These are phyloP conservation scores for Fusarium metavorans DNA, from an alignment of 2,329 filamentous ascomycete genomes.

Conservation along the genomic window DNA sequence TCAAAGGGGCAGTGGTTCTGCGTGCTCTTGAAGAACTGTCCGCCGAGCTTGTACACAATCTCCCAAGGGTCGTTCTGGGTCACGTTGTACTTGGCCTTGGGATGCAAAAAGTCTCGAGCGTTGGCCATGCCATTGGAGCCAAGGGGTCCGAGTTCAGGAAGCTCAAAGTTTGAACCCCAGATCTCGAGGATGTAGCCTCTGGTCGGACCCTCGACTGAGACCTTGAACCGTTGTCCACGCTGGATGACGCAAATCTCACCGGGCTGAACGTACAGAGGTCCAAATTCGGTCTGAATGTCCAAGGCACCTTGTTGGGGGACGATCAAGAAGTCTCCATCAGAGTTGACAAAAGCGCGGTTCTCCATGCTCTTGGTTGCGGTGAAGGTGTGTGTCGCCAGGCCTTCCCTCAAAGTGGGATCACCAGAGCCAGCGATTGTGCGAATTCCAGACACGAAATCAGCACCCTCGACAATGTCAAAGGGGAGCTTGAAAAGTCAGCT, in stretches of 20 bases:
- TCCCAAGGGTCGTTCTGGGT: constrained; percentile 64
- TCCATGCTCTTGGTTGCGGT: constrained; percentile 61
- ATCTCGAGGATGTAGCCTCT: constrained; percentile 77
- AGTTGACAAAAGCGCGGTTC: constrained; percentile 62
- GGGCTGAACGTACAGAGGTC: constrained; percentile 71
- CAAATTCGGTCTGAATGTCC: constrained; percentile 77
- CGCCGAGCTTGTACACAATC: constrained; percentile 72
- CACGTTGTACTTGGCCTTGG: constrained; percentile 69
- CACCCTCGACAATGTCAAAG: constrained; percentile 55
- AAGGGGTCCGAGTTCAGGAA: constrained; percentile 75
- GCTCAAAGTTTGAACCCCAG: constrained; percentile 72
- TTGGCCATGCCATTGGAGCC: constrained; percentile 76
- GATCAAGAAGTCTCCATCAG: constrained; percentile 76
- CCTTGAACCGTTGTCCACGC: constrained; percentile 66
- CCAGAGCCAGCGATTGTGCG: constrained; percentile 63
- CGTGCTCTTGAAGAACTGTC: constrained; percentile 68
- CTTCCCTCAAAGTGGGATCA: constrained; percentile 61
- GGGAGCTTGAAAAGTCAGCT: constrained; percentile 27
- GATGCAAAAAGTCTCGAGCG: constrained; percentile 72
- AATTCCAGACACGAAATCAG: constrained; percentile 52
- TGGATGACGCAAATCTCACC: constrained; percentile 77
- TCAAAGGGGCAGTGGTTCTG: constrained; percentile 78
- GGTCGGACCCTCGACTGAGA: constrained; percentile 63
- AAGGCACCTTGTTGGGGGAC: constrained; percentile 73
- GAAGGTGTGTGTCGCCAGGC: constrained; percentile 63